phyloP scores from a whole-genome alignment of 2,329 filamentous ascomycete genomes.

The Venturia asperata region DNA sequence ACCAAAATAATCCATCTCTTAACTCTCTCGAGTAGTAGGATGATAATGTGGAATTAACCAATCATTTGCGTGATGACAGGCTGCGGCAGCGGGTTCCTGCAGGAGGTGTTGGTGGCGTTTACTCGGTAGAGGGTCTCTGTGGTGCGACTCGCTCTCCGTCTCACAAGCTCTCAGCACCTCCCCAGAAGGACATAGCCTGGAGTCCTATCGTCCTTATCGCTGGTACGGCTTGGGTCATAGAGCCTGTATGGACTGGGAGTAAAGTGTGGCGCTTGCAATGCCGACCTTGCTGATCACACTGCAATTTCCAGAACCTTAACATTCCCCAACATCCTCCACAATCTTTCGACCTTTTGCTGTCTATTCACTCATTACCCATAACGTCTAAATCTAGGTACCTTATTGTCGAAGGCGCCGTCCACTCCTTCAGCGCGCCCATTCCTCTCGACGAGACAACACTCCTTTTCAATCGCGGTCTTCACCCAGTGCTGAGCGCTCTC shows the following conservation, averaged over 20 bases:
- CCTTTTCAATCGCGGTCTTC: not conserved
- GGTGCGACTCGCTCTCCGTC: not conserved
- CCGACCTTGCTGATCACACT: not conserved
- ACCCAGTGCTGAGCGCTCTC: not conserved
- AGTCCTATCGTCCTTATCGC: not conserved
- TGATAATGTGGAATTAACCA: not conserved
- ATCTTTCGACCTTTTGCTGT: not conserved
- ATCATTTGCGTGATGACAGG: not conserved
- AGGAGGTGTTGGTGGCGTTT: not conserved
- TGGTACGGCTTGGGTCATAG: not conserved
- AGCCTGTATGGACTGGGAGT: not conserved
- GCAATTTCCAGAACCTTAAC: not conserved
- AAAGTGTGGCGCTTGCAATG: not conserved
- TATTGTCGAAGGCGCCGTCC: not conserved
- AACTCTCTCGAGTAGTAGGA: not conserved
- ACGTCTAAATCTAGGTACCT: not conserved
- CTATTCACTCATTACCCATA: not conserved
- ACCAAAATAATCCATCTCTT: not conserved
- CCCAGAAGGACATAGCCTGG: not conserved
- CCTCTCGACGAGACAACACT: not conserved
- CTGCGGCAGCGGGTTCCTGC: constrained; percentile 6
- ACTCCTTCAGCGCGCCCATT: not conserved
- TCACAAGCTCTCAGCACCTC: not conserved
- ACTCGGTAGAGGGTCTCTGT: not conserved
- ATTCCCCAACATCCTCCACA: constrained; percentile 9